phyloP scores from a whole-genome alignment of 2,329 filamentous ascomycete species.

The Trichoderma sp. region DNA sequence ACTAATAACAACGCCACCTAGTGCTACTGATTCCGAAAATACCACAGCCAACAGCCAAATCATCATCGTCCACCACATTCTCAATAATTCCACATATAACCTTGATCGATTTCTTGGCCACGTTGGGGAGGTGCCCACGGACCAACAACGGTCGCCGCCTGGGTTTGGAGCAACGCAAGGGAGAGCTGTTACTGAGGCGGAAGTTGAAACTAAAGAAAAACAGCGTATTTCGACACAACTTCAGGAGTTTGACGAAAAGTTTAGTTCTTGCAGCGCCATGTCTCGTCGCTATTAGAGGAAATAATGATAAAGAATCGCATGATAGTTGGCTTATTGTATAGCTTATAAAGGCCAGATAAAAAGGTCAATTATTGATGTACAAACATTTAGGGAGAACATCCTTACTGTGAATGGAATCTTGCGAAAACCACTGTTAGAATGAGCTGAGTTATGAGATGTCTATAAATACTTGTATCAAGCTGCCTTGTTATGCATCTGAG shows the following conservation, averaged over 20 bases:
- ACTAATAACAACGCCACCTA: neutral
- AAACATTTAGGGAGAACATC: neutral
- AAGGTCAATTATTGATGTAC: neutral
- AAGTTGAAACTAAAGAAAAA: neutral
- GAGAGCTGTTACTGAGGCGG: neutral
- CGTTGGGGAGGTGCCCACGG: neutral
- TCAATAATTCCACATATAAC: neutral
- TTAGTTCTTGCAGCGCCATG: neutral
- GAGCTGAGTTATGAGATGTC: neutral
- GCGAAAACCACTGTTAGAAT: neutral
- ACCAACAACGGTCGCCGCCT: neutral
- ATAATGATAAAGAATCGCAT: neutral
- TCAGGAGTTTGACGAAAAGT: neutral
- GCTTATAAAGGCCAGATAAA: neutral
- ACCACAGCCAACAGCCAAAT: neutral
- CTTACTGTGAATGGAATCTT: neutral
- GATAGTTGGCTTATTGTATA: neutral
- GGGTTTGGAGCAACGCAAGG: neutral
- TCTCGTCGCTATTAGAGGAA: neutral
- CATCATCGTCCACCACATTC: neutral
- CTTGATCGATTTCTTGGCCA: neutral
- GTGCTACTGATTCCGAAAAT: neutral
- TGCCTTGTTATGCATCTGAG: neutral
- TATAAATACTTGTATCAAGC: neutral
- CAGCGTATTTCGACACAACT: neutral